Percentiles rank a stretch among this genome's conserved stretches.
These are phyloP conservation scores for Chalciporus sp. DNA, from an alignment of 1,284 basidiomycete genomes.

Conservation along the genomic window DNA sequence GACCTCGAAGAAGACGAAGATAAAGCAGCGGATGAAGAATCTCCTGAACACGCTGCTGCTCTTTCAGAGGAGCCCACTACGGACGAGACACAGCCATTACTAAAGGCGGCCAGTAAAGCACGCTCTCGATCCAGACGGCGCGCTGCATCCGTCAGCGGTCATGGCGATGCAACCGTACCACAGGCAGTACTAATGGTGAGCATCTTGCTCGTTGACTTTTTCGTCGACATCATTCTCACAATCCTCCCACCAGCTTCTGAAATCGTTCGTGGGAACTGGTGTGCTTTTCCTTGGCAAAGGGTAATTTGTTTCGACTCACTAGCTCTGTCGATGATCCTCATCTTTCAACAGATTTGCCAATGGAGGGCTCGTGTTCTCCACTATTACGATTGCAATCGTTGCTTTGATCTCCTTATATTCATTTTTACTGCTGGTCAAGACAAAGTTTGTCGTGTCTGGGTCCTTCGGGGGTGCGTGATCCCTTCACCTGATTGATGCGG, in stretches of 20 bases:
- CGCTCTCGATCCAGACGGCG: conserved; percentile 59
- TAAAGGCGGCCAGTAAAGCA: conserved; percentile 32
- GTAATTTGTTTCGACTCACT: conserved; percentile 34
- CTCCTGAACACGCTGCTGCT: conserved; percentile 28
- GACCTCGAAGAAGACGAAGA: conserved; percentile 86
- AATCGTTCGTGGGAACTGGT: conserved; percentile 96
- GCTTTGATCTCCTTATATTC: conserved; percentile 91
- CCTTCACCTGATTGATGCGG: not conserved
- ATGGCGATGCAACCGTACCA: conserved; percentile 84
- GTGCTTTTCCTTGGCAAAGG: conserved; percentile 96
- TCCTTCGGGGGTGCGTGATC: conserved; percentile 81
- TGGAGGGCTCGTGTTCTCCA: conserved; percentile 92
- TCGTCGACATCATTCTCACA: conserved; percentile 10
- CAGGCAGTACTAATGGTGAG: conserved; percentile 90
- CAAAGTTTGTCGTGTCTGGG: conserved; percentile 88
- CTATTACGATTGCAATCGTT: conserved; percentile 77
- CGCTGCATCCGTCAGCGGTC: conserved; percentile 55
- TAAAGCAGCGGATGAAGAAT: conserved; percentile 50
- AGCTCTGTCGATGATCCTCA: conserved; percentile 7
- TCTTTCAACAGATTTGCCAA: conserved; percentile 82
- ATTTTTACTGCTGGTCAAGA: conserved; percentile 89
- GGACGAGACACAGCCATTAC: conserved; percentile 48
- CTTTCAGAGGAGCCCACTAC: conserved; percentile 22
- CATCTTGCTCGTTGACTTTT: conserved; percentile 9
- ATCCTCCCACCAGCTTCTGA: conserved; percentile 66